Evolutionary conservation across 306 rosid species (phyloP), one percentile per base, ranked within the genome.

Genomic region (Vigna radiata): DNA sequence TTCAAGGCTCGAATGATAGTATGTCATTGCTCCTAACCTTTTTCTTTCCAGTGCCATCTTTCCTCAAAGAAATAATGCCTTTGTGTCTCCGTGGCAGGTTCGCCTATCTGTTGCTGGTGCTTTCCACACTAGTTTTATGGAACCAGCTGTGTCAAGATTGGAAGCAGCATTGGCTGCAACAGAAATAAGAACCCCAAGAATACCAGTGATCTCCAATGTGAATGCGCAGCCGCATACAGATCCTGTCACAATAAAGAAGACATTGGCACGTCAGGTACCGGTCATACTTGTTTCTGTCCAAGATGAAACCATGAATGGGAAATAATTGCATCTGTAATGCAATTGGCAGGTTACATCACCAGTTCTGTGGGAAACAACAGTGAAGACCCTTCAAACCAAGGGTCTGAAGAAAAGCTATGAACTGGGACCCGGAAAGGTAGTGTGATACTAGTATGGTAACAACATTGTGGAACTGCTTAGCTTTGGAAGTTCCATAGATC

Each of bases 1-100:
- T 96, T 96, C 90, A 92, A 96, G 89, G 99, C 99, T 82, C 91
- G 99, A 76, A 96, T 92, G 99, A 92, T 97, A 75, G 99, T 96
- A 89, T 43, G 82, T 25, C 25, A 21, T 4, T 59, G 23, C 76
- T 61, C 80, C 67, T 21, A 16, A 62, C 70, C 50, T 61, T 54
- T 1, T 7, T 56, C 63, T 41, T 68, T 79, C 71, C 44, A 1
- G 3, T 56, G 48, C 21, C 68, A 50, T 60, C 48, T 83, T 69
- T 14, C 58, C 16, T 31, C 72, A 19, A 72, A 65, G 73, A 72
- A 65, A 53, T 85, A 74, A 85, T 46, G 54, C 79, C 49, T 3
- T 17, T 60, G 18, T 60, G 15, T 43, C 44, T 16, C 12, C 14
- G 68, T 31, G 73, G 79, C 90, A 96, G 99, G 98, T 96, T 33